Evolutionary conservation across 169 alveolate genomes (phyloP), one percentile per base, ranked within the genome.

Genomic region (Blepharisma undulans): DNA sequence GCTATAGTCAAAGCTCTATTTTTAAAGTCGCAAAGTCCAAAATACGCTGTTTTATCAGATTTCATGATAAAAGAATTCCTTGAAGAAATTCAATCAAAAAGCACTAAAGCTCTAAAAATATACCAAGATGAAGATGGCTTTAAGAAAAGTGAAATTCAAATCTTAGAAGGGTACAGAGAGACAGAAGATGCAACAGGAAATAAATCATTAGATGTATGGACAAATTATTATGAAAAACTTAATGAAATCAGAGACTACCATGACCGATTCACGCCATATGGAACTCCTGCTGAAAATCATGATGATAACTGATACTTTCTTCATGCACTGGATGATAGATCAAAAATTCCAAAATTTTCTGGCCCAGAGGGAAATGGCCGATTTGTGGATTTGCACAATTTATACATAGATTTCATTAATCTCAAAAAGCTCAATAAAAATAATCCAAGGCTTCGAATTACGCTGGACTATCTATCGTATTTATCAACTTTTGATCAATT

Each of bases 361-460:
- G 93, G 90, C 60, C 98, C 95, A 76, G 98, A 97, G 92, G 94
- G 94, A 74, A 90, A 94, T 66, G 98, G 98, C 76, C 93, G 93
- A 80, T 96, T 95, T 89, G 92, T 97, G 25, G 98, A 97, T 92
- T 60, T 97, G 87, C 94, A 96, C 79, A 92, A 76, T 22, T 84
- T 81, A 76, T 97, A 92, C 87, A 85, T 92, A 76, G 93, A 95
- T 30, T 97, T 93, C 91, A 87, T 92, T 30, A 96, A 95, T 88
- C 88, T 97, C 48, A 87, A 91, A 29, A 86, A 86, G 33, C 77
- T 95, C 25, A 74, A 92, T 60, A 84, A 87, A 48, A 85, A 77
- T 18, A 77, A 76, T 22, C 92, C 85, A 79, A 81, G 92, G 6
- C 84, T 93, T 21, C 86, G 33, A 21, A 34, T 93, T 77, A 90